Percentiles rank a stretch among this genome's conserved stretches.
phyloP scores from a whole-genome alignment of 805 yeast species.

The Candida chauliodis region DNA sequence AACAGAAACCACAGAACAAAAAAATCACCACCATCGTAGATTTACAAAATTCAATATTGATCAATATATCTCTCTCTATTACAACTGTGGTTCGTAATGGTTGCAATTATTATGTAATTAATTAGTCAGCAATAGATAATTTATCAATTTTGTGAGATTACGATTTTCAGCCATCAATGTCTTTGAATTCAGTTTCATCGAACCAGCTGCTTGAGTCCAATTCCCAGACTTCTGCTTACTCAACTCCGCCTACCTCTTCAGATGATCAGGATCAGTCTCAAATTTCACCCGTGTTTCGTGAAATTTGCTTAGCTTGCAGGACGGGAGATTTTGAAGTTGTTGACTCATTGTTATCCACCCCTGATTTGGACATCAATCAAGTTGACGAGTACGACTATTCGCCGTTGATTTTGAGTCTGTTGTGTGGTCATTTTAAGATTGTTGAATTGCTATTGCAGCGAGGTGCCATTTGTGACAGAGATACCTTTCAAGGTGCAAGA shows the following conservation, averaged over 20 bases:
- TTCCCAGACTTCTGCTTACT: neutral
- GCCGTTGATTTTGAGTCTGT: slow-evolving; percentile 67
- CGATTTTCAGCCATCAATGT: too few relatives aligned
- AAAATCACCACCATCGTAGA: too few relatives aligned
- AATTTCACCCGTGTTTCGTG: slow-evolving; percentile 29
- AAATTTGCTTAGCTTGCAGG: slow-evolving; percentile 64
- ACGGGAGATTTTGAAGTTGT: slow-evolving; percentile 65
- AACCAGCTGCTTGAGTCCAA: neutral
- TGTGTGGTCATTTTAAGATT: slow-evolving; percentile 69
- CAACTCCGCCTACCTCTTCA: neutral
- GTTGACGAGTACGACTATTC: slow-evolving; percentile 74
- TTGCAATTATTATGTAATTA: too few relatives aligned
- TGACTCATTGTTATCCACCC: slow-evolving; percentile 49
- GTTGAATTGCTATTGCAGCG: slow-evolving; percentile 56
- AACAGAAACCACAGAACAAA: too few relatives aligned
- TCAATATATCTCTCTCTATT: too few relatives aligned
- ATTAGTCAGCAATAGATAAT: too few relatives aligned
- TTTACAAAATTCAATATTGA: too few relatives aligned
- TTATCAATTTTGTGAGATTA: too few relatives aligned
- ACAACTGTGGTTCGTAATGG: too few relatives aligned
- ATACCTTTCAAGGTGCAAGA: slow-evolving; percentile 74
- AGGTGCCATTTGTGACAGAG: slow-evolving; percentile 78
- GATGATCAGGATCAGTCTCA: slow-evolving; percentile 4
- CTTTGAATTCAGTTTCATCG: neutral
- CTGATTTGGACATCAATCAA: slow-evolving; percentile 38